Percentiles rank a stretch among this genome's conserved stretches.
phyloP scores from a whole-genome alignment of 2,329 filamentous ascomycete species.

The Aspergillus sp. region DNA sequence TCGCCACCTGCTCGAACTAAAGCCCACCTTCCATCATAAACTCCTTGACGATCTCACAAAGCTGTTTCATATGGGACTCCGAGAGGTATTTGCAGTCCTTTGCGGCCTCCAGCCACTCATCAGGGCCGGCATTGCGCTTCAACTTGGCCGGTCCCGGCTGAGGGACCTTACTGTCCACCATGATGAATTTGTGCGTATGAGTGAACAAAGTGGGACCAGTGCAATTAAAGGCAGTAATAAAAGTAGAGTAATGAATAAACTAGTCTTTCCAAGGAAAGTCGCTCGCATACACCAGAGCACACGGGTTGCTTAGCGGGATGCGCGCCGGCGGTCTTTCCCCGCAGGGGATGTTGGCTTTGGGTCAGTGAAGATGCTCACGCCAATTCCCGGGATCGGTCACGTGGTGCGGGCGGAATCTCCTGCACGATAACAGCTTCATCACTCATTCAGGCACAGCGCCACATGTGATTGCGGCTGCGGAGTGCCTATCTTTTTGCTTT shows the following conservation, averaged over 20 bases:
- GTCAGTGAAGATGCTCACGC: background rate
- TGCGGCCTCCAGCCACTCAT: constrained; percentile 95
- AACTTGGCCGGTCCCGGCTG: constrained; percentile 89
- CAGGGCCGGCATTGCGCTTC: constrained; percentile 77
- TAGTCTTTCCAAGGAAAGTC: background rate
- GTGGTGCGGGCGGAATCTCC: background rate
- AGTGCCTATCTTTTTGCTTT: background rate
- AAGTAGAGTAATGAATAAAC: background rate
- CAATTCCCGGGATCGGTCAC: background rate
- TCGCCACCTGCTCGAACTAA: background rate
- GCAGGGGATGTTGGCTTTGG: constrained; percentile 8
- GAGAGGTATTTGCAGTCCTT: constrained; percentile 97
- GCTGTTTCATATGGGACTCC: constrained; percentile 95
- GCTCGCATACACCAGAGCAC: constrained; percentile 1
- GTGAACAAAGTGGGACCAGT: background rate
- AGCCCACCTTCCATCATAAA: constrained; percentile 89
- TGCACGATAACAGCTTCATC: background rate
- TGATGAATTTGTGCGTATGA: constrained; percentile 23
- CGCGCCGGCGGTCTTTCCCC: constrained; percentile 4
- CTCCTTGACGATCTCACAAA: constrained; percentile 98
- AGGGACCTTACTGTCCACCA: constrained; percentile 64
- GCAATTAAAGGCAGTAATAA: background rate
- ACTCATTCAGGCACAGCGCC: too few species aligned
- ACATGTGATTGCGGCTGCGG: background rate
- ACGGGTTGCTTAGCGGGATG: constrained; percentile 1